Conservation (phyloP, 192 early-diverging fungal species). For the Umbelopsis sp. region DNA sequence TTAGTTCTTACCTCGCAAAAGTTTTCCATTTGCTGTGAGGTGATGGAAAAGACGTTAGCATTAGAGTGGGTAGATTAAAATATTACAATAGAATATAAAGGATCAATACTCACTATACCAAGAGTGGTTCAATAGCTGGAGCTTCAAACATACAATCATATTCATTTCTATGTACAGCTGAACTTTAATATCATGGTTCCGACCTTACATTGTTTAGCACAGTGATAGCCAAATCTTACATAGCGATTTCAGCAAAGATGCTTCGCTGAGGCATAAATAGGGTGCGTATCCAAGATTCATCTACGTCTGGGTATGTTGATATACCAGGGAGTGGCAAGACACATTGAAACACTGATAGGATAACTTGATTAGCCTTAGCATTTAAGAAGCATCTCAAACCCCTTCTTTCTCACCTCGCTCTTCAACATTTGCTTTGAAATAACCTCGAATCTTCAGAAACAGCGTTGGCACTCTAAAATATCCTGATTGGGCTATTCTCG, state of each 20-base stretch:
- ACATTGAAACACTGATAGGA: background rate
- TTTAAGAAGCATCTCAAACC: background rate
- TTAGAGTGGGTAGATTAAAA: background rate
- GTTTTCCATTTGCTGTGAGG: constrained; percentile 1
- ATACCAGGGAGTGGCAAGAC: constrained; percentile 11
- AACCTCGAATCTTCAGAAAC: background rate
- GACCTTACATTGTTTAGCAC: background rate
- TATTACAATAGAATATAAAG: too few species aligned
- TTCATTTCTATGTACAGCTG: background rate
- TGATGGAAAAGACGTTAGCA: background rate
- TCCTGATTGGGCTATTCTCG: background rate
- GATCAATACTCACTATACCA: background rate
- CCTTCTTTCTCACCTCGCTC: background rate
- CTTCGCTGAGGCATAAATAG: constrained; percentile 2
- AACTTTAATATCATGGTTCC: background rate
- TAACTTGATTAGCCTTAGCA: background rate
- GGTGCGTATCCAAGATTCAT: background rate
- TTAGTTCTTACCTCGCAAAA: background rate
- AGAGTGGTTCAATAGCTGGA: constrained; percentile 1
- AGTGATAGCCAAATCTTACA: background rate
- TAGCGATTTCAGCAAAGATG: constrained; percentile 6
- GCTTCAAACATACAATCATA: constrained; percentile 19
- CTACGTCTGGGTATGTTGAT: background rate
- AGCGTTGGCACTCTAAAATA: background rate
- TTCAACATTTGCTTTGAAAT: background rate